phyloP scores from a whole-genome alignment of 306 rosid genomes.

The Cucumis hystrix region DNA sequence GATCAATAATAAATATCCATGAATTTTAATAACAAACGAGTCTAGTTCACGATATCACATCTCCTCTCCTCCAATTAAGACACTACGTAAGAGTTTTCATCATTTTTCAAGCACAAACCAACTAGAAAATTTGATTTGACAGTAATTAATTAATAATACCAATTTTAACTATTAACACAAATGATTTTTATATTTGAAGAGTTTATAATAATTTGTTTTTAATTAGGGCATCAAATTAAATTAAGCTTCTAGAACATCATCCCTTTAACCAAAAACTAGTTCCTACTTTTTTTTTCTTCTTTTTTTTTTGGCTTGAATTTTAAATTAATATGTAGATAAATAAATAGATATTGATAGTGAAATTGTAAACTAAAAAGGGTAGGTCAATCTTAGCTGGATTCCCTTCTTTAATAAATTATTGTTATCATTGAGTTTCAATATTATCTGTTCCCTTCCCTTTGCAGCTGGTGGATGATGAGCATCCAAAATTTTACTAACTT shows the following conservation, averaged over 20 bases:
- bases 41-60: too few species aligned
- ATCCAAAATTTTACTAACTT: too few species aligned
- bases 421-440: too few species aligned
- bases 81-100: too few species aligned
- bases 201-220: not conserved
- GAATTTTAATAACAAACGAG: too few species aligned
- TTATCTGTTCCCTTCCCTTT: not conserved
- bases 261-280: not conserved
- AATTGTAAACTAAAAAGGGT: not conserved
- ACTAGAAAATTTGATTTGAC: too few species aligned
- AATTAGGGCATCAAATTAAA: not conserved
- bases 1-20: too few species aligned
- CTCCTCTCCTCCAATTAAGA: too few species aligned
- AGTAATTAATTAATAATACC: not conserved
- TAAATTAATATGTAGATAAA: not conserved
- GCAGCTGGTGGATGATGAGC: too few species aligned
- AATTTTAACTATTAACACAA: not conserved
- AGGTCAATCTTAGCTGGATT: conserved; percentile 1
- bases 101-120: too few species aligned
- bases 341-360: not conserved
- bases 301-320: too few species aligned
- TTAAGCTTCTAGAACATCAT: not conserved
- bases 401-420: not conserved
- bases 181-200: not conserved
- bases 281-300: not conserved